Evolutionary conservation across 2,329 filamentous ascomycete species (phyloP).

Genomic region (Xylariaceae sp.): DNA sequence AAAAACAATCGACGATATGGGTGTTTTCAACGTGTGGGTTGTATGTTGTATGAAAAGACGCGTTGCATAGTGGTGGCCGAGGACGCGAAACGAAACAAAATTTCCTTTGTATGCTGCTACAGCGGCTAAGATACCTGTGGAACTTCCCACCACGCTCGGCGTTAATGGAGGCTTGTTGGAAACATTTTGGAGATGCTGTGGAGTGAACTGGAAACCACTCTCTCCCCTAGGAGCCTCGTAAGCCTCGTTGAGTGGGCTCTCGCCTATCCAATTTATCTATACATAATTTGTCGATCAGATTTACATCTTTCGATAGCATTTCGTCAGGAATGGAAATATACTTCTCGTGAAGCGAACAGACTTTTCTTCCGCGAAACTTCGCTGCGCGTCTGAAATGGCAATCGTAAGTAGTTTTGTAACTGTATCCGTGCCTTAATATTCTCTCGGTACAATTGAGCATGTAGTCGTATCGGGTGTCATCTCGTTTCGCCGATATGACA

Average conservation of each 20-base stretch:
- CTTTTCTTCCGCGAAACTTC: background rate
- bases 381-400: no score
- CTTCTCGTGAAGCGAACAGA: background rate
- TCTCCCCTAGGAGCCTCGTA: background rate
- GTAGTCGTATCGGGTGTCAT: no score
- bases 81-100: no score
- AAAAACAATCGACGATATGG: background rate
- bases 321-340: background rate
- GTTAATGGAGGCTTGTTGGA: background rate
- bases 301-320: background rate
- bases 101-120: no score
- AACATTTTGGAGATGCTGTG: conserved; percentile 5
- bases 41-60: no score
- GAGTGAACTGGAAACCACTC: conserved; percentile 14
- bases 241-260: conserved; percentile 4
- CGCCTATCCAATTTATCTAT: conserved; percentile 7
- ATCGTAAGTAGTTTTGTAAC: no score
- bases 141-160: no score
- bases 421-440: no score
- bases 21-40: background rate
- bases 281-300: conserved; percentile 9
- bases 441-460: no score
- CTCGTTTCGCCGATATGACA: no score
- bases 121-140: no score
- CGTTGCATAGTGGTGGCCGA: no score